phyloP scores from a whole-genome alignment of 352 stramenopile genomes.

The Globisporangium okanoganense region DNA sequence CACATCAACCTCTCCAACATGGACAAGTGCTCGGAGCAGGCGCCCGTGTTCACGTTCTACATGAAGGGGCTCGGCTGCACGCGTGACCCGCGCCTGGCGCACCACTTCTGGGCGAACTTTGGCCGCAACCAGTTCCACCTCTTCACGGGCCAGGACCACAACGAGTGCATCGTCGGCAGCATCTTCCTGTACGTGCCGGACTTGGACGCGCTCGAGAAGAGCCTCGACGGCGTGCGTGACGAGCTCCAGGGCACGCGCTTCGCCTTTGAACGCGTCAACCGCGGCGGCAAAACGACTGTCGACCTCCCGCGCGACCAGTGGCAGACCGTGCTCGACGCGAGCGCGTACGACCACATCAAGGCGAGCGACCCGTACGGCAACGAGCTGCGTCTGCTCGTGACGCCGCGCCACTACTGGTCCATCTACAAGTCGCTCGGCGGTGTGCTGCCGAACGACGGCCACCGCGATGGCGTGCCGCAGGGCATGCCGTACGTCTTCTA shows the following conservation, averaged over 20 bases:
- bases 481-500: slow-evolving; percentile 60
- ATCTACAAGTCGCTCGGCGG: slow-evolving; percentile 54
- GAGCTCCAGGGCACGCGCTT: slow-evolving; percentile 55
- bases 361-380: slow-evolving; percentile 63
- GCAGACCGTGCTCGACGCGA: slow-evolving; percentile 45
- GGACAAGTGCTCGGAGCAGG: slow-evolving; percentile 43
- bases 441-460: slow-evolving; percentile 35
- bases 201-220: slow-evolving; percentile 54
- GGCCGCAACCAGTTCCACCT: slow-evolving; percentile 71
- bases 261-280: slow-evolving; percentile 48
- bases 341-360: slow-evolving; percentile 56
- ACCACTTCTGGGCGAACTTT: slow-evolving; percentile 71
- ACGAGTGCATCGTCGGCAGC: slow-evolving; percentile 50
- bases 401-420: slow-evolving; percentile 53
- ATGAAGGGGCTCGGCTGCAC: slow-evolving; percentile 60
- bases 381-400: slow-evolving; percentile 47
- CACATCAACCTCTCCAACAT: slow-evolving; percentile 69
- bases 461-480: slow-evolving; percentile 36
- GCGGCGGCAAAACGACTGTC: slow-evolving; percentile 37
- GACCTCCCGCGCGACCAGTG: slow-evolving; percentile 52
- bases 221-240: slow-evolving; percentile 32
- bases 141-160: slow-evolving; percentile 54
- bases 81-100: slow-evolving; percentile 56
- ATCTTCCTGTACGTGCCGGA: slow-evolving; percentile 64
- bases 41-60: slow-evolving; percentile 55